These are phyloP conservation scores for Salvia splendens DNA, from an alignment of 257 asterid genomes.

Conservation along the genomic window DNA sequence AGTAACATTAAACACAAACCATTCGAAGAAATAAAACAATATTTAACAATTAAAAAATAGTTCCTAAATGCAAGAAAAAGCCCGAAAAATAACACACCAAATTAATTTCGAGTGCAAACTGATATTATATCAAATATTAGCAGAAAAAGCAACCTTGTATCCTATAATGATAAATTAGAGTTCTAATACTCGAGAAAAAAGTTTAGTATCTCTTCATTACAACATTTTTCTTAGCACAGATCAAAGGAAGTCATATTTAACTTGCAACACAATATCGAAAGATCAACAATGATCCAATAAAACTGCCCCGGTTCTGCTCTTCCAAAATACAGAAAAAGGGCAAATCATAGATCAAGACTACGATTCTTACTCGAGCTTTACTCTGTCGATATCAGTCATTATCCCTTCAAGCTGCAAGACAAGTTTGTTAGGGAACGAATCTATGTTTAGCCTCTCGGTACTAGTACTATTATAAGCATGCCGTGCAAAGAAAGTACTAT, in stretches of 20 bases:
- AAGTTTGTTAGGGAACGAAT: background rate
- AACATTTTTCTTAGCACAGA: background rate
- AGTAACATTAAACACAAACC: too few species aligned
- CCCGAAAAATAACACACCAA: too few species aligned
- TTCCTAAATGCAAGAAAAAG: too few species aligned
- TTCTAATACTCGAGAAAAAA: background rate
- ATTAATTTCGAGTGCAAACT: too few species aligned
- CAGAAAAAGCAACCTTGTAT: background rate
- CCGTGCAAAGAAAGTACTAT: background rate
- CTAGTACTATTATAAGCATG: background rate
- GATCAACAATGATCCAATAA: slow-evolving; percentile 13
- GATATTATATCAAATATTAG: background rate
- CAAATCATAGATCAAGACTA: background rate
- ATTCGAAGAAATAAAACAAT: too few species aligned
- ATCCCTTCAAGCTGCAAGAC: slow-evolving; percentile 66
- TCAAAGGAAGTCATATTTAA: slow-evolving; percentile 2
- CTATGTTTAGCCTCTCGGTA: too few species aligned
- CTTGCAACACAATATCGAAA: background rate
- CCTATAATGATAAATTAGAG: background rate
- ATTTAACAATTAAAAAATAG: too few species aligned
- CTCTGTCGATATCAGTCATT: slow-evolving; percentile 41
- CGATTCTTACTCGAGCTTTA: slow-evolving; percentile 32
- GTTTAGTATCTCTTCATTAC: slow-evolving; percentile 5
- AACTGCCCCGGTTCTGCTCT: slow-evolving; percentile 4
- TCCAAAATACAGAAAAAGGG: background rate